Base-by-base conservation (phyloP, 2,329 filamentous ascomycete species). In the Botrytis tulipae region DNA sequence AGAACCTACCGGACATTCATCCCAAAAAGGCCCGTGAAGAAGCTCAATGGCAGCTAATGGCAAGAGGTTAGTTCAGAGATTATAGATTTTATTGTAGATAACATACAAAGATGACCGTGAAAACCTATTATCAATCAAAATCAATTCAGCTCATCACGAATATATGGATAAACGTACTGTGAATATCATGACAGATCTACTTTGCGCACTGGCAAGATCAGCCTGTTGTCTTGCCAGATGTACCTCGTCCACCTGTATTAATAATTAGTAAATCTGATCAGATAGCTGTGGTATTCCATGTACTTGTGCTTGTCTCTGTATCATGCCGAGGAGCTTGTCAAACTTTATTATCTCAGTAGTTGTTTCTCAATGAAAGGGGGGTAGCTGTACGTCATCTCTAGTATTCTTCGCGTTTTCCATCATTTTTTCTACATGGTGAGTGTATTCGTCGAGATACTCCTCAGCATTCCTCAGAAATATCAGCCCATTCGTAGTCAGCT, bases 371-470 rank as follows among this genome's bases (percentile, higher is more conserved):
- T 9, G 29, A 42, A 12, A 4, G 9, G 9, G 4, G 35, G 4
- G 16, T 22, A 22, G 2, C 5, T 5, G 20, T 44, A 44, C 67
- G 59, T 70, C 51, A 60, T 60, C 37, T 44, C 51, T 60, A 32
- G n/a, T 60, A 59, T 9, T 60, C 51, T 29, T 46, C n/a, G 25
- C 51, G 12, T 22, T 70, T 35, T 42, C 67, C 14, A 18, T 60
- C 67, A 70, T 70, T 25, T 35, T 72, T 20, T 67, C 54, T 32
- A 71, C 29, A 40, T 70, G 70, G 4, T 60, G 59, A 12, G 51
- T 44, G 32, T 71, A 75, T 29, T 74, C 74, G 8, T 44, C 22
- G 6, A 75, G 48, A 40, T 73, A 70, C 6, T 44, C 25, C 25
- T 18, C 66, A 7, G 74, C 73, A 68, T 46, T 61, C 9, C 8